Percentiles rank a stretch among this genome's conserved stretches.
These are phyloP conservation scores for Avena insularis DNA, from an alignment of 176 grass and related monocot genomes.

Conservation along the genomic window DNA sequence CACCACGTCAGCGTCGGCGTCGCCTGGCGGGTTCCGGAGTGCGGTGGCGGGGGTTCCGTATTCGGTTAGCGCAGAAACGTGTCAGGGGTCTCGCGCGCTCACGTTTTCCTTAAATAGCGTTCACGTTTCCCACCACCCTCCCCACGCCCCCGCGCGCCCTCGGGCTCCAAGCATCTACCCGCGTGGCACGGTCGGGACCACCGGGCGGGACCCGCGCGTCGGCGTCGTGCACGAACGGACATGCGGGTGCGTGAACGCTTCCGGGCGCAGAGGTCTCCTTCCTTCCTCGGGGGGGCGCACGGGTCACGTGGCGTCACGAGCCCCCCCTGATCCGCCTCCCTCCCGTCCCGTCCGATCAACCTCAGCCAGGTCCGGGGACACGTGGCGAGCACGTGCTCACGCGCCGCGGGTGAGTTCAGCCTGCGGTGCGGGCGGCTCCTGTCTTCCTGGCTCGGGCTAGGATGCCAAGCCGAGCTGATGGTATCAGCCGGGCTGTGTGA, in stretches of 20 bases:
- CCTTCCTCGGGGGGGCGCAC: constrained; percentile 26
- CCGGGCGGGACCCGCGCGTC: rapidly evolving
- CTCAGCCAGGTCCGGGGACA: background rate
- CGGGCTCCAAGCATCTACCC: background rate
- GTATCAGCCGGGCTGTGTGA: background rate
- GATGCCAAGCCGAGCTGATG: background rate
- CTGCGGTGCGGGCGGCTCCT: background rate
- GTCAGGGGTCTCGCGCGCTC: constrained; percentile 34
- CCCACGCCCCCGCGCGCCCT: background rate
- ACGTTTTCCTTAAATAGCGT: constrained; percentile 56
- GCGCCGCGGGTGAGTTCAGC: background rate
- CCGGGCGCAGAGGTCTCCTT: background rate
- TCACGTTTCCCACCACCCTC: constrained; percentile 54
- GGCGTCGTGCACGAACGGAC: rapidly evolving
- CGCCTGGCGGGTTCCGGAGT: background rate
- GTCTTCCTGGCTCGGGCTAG: background rate
- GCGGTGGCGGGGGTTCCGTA: background rate
- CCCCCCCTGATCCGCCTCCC: constrained; percentile 29
- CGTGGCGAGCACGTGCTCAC: constrained; percentile 46
- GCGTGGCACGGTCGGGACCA: background rate
- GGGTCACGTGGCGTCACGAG: constrained; percentile 61
- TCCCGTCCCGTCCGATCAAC: constrained; percentile 9
- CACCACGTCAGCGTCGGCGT: too few relatives aligned
- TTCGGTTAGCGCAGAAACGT: constrained; percentile 32
- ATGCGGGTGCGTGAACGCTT: background rate